Conservation (phyloP, 2,329 filamentous ascomycete genomes). For the Fonsecaea pedrosoi region DNA sequence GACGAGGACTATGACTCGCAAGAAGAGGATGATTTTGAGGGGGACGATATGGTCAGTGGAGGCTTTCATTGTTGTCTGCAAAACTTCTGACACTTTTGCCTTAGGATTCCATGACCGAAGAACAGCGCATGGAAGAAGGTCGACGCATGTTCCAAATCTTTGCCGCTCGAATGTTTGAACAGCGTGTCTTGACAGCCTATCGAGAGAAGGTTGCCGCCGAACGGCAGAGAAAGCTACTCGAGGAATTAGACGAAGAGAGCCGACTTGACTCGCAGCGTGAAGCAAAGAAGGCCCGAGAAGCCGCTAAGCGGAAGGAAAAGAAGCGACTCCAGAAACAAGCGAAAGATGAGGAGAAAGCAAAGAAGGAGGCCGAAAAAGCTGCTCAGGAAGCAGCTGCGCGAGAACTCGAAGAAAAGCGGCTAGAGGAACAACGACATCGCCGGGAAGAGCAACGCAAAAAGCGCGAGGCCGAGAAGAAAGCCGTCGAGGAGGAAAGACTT, state of each 20-base stretch:
- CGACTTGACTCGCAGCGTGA: constrained; percentile 78
- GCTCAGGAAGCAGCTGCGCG: constrained; percentile 80
- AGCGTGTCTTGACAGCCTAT: constrained; percentile 94
- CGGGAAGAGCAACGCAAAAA: constrained; percentile 91
- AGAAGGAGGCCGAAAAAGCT: constrained; percentile 84
- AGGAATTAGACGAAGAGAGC: constrained; percentile 88
- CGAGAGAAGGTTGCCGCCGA: constrained; percentile 95
- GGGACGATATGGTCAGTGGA: constrained; percentile 66
- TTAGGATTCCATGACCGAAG: constrained; percentile 95
- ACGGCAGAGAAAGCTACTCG: constrained; percentile 85
- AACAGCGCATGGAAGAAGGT: constrained; percentile 98
- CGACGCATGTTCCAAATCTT: constrained; percentile 99
- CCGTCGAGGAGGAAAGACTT: constrained; percentile 84
- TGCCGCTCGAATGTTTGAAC: constrained; percentile 98
- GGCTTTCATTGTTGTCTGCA: constrained; percentile 41
- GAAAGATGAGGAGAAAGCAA: constrained; percentile 88
- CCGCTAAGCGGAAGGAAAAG: constrained; percentile 94
- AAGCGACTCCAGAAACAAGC: constrained; percentile 86
- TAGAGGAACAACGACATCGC: constrained; percentile 79
- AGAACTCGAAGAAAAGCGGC: constrained; percentile 76
- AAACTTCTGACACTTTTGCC: constrained; percentile 47
- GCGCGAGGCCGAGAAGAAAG: constrained; percentile 86
- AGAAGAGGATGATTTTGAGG: constrained; percentile 70
- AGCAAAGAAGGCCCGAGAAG: constrained; percentile 91
- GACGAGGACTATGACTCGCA: constrained; percentile 68